phyloP scores from a whole-genome alignment of 2,329 filamentous ascomycete genomes.

The Pseudocercospora eumusae region DNA sequence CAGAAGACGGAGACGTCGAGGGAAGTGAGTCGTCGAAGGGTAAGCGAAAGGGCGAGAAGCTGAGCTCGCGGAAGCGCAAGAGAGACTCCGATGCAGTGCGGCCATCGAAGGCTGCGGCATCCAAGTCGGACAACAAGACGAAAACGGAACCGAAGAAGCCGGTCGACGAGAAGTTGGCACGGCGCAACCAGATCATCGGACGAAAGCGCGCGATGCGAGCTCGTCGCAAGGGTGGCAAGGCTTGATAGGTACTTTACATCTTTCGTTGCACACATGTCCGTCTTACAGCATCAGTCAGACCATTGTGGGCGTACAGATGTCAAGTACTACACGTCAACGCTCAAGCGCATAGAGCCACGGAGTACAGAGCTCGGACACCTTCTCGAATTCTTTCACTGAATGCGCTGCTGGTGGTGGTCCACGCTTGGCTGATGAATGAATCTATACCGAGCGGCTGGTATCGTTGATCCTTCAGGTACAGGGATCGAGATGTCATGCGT shows the following conservation, averaged over 20 bases:
- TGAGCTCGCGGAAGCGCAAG: constrained; percentile 44
- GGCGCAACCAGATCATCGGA: constrained; percentile 75
- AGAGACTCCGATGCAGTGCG: constrained; percentile 36
- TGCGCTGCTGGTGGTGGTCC: background rate
- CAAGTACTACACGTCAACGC: constrained; percentile 21
- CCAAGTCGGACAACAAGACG: constrained; percentile 32
- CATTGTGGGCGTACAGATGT: constrained; percentile 16
- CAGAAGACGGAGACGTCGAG: constrained; percentile 19
- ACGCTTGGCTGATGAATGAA: background rate
- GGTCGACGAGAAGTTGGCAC: constrained; percentile 58
- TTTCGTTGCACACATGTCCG: constrained; percentile 18
- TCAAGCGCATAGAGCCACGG: constrained; percentile 18
- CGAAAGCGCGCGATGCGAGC: constrained; percentile 75
- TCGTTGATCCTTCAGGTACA: background rate
- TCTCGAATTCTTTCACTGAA: background rate
- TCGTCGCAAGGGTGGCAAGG: constrained; percentile 33
- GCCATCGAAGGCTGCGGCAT: constrained; percentile 20
- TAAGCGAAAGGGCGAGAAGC: constrained; percentile 28
- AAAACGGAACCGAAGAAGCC: constrained; percentile 38
- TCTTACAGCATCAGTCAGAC: constrained; percentile 20
- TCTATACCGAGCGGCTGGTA: constrained; percentile 9
- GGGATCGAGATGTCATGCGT: constrained; percentile 5
- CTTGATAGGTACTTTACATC: constrained; percentile 23
- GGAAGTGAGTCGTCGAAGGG: constrained; percentile 21
- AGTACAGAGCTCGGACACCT: constrained; percentile 9